Percentiles rank a stretch among this genome's conserved stretches.
phyloP scores from a whole-genome alignment of 306 rosid species.

The Cucumis cinereus region DNA sequence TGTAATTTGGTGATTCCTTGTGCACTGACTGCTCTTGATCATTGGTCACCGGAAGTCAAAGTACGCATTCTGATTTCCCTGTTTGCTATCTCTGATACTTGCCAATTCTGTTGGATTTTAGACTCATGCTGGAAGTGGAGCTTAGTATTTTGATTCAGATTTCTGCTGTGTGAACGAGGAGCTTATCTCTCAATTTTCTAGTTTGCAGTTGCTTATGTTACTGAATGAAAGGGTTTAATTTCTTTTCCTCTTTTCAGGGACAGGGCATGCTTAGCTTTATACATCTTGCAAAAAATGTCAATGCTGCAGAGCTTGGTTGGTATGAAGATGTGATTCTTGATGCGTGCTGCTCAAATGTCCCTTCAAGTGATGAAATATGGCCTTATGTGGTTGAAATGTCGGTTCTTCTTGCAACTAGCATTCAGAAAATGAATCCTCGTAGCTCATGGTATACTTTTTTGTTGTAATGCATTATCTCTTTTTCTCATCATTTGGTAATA shows the following conservation, averaged over 20 bases:
- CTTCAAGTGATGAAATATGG: slow-evolving; percentile 78
- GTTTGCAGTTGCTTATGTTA: not conserved
- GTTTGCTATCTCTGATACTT: not conserved
- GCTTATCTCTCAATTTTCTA: not conserved
- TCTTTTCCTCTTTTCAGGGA: slow-evolving; percentile 35
- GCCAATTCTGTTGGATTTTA: not conserved
- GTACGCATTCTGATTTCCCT: slow-evolving; percentile 28
- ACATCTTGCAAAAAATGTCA: slow-evolving; percentile 58
- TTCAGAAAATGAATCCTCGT: slow-evolving; percentile 71
- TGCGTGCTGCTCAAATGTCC: slow-evolving; percentile 92
- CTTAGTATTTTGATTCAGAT: not conserved
- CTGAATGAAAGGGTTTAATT: not conserved
- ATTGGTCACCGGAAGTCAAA: slow-evolving; percentile 89
- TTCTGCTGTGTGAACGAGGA: not conserved
- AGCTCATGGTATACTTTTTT: slow-evolving; percentile 53
- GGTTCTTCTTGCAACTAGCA: slow-evolving; percentile 43
- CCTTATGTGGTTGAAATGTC: slow-evolving; percentile 65
- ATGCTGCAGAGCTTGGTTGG: slow-evolving; percentile 46
- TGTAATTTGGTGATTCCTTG: slow-evolving; percentile 73
- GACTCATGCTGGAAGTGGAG: not conserved
- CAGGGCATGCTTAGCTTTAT: slow-evolving; percentile 65
- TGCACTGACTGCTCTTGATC: slow-evolving; percentile 75
- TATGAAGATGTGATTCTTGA: slow-evolving; percentile 76
- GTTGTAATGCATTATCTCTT: not conserved
- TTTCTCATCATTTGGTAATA: not conserved